phyloP scores from a whole-genome alignment of 2,329 filamentous ascomycete genomes.

The Zymoseptoria pseudotritici region DNA sequence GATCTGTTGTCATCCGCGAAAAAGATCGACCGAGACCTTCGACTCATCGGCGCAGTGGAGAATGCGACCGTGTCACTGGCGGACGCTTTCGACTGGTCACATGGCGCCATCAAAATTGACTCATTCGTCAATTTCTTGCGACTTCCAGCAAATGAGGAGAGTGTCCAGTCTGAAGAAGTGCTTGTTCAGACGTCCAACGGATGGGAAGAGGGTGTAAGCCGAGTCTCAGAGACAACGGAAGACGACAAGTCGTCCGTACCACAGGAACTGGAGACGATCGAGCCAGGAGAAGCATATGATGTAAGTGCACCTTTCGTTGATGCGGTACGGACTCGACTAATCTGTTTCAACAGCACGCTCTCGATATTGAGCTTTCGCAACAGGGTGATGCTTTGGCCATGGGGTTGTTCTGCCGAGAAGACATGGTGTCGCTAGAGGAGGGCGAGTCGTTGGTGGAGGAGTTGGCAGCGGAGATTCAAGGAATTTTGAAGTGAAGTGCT shows the following conservation, averaged over 20 bases:
- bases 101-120: slow-evolving; percentile 53
- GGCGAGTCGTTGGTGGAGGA: background rate
- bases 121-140: slow-evolving; percentile 77
- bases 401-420: slow-evolving; percentile 41
- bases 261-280: slow-evolving; percentile 4
- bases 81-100: slow-evolving; percentile 68
- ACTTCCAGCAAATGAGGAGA: slow-evolving; percentile 34
- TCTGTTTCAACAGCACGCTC: slow-evolving; percentile 35
- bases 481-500: background rate
- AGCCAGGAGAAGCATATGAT: slow-evolving; percentile 26
- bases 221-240: slow-evolving; percentile 1
- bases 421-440: background rate
- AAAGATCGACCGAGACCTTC: slow-evolving; percentile 61
- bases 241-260: slow-evolving; percentile 15
- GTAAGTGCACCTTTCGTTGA: slow-evolving; percentile 26
- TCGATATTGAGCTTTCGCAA: slow-evolving; percentile 51
- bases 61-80: slow-evolving; percentile 57
- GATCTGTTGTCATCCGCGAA: slow-evolving; percentile 47
- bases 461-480: background rate
- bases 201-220: slow-evolving; percentile 13
- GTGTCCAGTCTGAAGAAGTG: slow-evolving; percentile 6
- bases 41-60: slow-evolving; percentile 49
- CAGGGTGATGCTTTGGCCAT: slow-evolving; percentile 43
- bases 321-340: background rate
- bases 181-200: slow-evolving; percentile 21